phyloP scores from a whole-genome alignment of 2,329 filamentous ascomycete genomes.

The Ascochyta rabiei region DNA sequence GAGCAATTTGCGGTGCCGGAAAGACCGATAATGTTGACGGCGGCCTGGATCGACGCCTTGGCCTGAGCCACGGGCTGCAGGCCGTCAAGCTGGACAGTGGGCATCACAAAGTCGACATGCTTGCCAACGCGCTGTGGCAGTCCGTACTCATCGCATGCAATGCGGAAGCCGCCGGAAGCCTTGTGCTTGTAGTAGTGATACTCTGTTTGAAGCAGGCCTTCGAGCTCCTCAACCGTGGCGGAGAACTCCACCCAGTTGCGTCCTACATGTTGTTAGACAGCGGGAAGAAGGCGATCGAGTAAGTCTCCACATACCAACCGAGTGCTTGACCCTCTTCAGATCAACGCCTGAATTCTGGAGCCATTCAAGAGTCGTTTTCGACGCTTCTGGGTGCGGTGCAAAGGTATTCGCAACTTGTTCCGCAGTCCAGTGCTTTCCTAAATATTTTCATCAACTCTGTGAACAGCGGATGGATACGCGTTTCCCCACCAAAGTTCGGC shows the following conservation, averaged over 20 bases:
- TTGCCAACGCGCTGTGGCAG: conserved; percentile 19
- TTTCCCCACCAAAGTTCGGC: conserved; percentile 20
- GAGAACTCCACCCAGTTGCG: conserved; percentile 23
- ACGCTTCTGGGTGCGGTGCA: conserved; percentile 20
- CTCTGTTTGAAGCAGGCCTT: conserved; percentile 20
- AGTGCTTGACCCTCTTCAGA: conserved; percentile 18
- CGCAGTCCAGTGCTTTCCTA: conserved; percentile 20
- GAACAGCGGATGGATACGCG: background rate
- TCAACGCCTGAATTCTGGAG: conserved; percentile 22
- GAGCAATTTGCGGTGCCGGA: conserved; percentile 12
- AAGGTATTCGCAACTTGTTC: conserved; percentile 23
- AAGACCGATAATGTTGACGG: conserved; percentile 13
- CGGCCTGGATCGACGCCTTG: conserved; percentile 6
- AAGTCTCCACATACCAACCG: conserved; percentile 8
- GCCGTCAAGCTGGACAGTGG: conserved; percentile 22
- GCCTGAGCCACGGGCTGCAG: conserved; percentile 18
- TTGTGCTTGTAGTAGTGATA: conserved; percentile 25
- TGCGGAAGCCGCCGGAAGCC: conserved; percentile 16
- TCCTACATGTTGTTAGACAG: conserved; percentile 1
- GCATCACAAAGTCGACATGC: conserved; percentile 28
- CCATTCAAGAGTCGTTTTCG: conserved; percentile 22
- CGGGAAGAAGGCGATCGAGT: background rate
- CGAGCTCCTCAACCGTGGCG: conserved; percentile 12
- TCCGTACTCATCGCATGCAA: conserved; percentile 28
- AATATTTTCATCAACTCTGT: background rate